Evolutionary conservation across 805 yeast species (phyloP).

Genomic region (Saccharomycopsis fibuligera): DNA sequence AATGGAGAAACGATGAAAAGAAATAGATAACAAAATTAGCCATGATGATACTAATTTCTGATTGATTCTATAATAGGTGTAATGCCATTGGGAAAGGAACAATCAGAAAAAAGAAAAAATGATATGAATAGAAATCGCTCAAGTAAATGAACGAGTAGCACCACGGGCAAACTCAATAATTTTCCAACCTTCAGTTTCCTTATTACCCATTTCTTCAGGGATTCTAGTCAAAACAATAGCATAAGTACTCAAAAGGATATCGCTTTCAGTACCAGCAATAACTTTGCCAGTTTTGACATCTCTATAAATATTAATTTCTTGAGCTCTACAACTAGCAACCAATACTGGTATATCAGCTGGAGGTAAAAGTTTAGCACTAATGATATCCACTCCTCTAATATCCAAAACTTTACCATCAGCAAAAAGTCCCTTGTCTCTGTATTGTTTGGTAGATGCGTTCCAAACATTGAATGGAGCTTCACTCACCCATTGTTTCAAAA

Average conservation of each 20-base stretch:
- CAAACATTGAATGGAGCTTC: slow-evolving; percentile 97
- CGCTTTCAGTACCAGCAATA: slow-evolving; percentile 94
- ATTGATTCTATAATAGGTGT: too few relatives aligned
- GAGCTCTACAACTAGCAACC: slow-evolving; percentile 93
- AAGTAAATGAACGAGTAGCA: slow-evolving; percentile 18
- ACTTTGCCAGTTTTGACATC: slow-evolving; percentile 88
- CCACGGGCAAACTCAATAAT: slow-evolving; percentile 91
- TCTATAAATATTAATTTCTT: slow-evolving; percentile 86
- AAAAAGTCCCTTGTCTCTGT: slow-evolving; percentile 83
- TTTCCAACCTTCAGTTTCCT: slow-evolving; percentile 96
- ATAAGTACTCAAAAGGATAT: slow-evolving; percentile 86
- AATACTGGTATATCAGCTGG: slow-evolving; percentile 90
- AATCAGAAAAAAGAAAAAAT: too few relatives aligned
- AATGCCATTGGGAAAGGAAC: too few relatives aligned
- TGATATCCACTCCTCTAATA: slow-evolving; percentile 89
- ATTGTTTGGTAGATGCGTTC: slow-evolving; percentile 87
- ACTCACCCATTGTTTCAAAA: slow-evolving; percentile 83
- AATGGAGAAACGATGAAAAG: not conserved
- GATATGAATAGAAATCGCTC: not conserved
- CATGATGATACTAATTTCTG: too few relatives aligned
- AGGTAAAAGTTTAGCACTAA: slow-evolving; percentile 78
- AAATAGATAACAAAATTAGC: not conserved
- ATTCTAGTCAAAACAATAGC: slow-evolving; percentile 93
- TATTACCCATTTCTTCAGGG: slow-evolving; percentile 85
- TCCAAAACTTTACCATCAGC: slow-evolving; percentile 90